phyloP scores from a whole-genome alignment of 2,329 filamentous ascomycete genomes.

The Cladosporium cucumerinum region DNA sequence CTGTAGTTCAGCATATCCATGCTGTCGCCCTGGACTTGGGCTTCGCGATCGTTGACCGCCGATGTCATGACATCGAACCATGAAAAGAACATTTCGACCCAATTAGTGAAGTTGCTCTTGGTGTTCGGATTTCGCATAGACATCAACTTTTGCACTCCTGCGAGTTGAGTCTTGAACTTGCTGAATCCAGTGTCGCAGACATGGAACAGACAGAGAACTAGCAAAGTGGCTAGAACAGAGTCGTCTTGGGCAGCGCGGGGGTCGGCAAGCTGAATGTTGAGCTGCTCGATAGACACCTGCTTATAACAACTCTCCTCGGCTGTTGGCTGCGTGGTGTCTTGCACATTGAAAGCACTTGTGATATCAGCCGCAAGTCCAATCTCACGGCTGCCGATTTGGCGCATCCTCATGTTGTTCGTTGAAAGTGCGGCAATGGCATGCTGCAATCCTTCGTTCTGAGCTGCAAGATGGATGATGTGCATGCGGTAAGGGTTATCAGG shows the following conservation, averaged over 20 bases:
- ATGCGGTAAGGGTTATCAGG: constrained; percentile 81
- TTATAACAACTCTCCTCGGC: constrained; percentile 81
- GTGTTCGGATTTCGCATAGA: constrained; percentile 66
- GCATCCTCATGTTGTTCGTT: constrained; percentile 87
- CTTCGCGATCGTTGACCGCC: constrained; percentile 86
- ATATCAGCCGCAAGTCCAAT: constrained; percentile 34
- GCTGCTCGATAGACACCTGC: constrained; percentile 72
- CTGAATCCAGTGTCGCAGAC: constrained; percentile 91
- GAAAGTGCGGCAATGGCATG: constrained; percentile 88
- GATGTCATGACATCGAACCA: constrained; percentile 93
- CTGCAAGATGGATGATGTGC: constrained; percentile 75
- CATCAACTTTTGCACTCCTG: constrained; percentile 86
- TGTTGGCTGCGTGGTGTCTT: constrained; percentile 55
- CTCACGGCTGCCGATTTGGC: constrained; percentile 55
- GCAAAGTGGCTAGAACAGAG: constrained; percentile 79
- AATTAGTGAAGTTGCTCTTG: constrained; percentile 66
- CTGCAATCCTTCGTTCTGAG: constrained; percentile 76
- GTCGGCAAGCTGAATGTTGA: constrained; percentile 82
- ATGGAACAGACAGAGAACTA: constrained; percentile 86
- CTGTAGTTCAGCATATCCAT: constrained; percentile 63
- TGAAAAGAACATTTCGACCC: constrained; percentile 91
- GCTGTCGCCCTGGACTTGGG: constrained; percentile 65
- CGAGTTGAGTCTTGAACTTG: constrained; percentile 90
- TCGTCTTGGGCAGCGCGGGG: constrained; percentile 73
- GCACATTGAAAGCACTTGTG: constrained; percentile 27